Base-by-base conservation (phyloP, 192 early-diverging fungal species). In the Mortierella claussenii region DNA sequence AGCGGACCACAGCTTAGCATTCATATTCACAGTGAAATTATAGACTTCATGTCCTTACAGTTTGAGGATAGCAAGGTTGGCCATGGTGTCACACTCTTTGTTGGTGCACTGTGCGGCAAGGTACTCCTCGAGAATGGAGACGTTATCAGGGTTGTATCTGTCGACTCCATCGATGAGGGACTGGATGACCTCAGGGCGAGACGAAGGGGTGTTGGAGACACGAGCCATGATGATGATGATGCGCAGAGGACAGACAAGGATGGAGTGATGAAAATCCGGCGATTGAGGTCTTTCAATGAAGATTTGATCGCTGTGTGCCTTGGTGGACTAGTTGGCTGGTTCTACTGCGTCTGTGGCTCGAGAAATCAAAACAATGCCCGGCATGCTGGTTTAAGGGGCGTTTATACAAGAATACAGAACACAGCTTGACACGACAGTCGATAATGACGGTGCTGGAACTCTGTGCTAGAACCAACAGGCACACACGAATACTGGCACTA, bases 141-240 rank as follows among this genome's bases (percentile, higher is more conserved):
- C 85, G 70, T 96, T 96, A 58, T 92, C 88, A 31, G 93, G 91
- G 82, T 98, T 95, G 91, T 98, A 96, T 68, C 93, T 86, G 79
- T 94, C 93, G 33, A 94, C 91, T 45, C 89, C 90, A 31, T 89
- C 89, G 18, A 94, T 87, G 46, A 94, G 80, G 20, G 80, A 83
- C 67, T 92, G 87, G 65, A 94, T 93, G 51, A 90, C 85, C 47
- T 92, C 89, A 34, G 91, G 90, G 53, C 93, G 89, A 12, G 81
- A 82, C 27, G 80, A 31, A 18, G 85, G 83, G 24, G 67, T 78
- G 65, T 50, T 64, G 59, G 64, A 81, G 80, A 70, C 62, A 48
- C 55, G 80, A 64, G 51, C 57, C 69, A 60, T 70, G 52, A 33
- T 61, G 68, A 56, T 31, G 32, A 55, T 50, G 47, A 56, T 54